Conservation (phyloP, 83 land plant species). For the Larix sibirica region DNA sequence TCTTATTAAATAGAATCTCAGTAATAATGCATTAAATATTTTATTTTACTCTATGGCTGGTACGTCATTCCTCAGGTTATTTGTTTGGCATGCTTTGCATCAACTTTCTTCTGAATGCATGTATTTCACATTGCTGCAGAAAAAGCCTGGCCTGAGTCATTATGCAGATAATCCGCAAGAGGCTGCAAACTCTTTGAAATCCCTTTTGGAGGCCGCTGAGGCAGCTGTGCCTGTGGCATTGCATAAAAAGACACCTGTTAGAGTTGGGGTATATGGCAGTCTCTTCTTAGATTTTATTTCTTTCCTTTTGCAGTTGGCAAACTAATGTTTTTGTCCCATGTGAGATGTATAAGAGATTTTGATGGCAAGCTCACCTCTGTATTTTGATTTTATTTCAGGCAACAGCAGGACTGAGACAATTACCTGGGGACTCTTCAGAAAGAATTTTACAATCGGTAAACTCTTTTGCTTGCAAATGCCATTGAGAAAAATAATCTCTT, state of each 20-base stretch:
- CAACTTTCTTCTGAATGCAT: background rate
- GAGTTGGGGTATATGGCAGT: conserved; percentile 68
- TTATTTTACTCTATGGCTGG: too few species aligned
- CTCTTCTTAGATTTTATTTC: background rate
- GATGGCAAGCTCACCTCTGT: background rate
- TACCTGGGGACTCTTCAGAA: conserved; percentile 76
- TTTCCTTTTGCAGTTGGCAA: background rate
- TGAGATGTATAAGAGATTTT: background rate
- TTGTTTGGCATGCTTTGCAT: background rate
- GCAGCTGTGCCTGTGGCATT: conserved; percentile 63
- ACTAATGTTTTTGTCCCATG: background rate
- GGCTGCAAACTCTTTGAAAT: conserved; percentile 73
- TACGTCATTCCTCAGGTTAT: background rate
- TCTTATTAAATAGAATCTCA: background rate
- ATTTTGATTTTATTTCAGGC: conserved; percentile 53
- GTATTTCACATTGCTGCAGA: conserved; percentile 29
- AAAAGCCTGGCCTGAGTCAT: conserved; percentile 82
- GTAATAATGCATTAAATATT: background rate
- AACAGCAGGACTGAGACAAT: conserved; percentile 92
- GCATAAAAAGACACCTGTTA: conserved; percentile 71
- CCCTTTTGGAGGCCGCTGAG: conserved; percentile 73
- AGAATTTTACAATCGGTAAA: conserved; percentile 80
- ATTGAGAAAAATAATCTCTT: background rate
- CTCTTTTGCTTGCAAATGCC: background rate
- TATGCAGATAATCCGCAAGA: conserved; percentile 64